Base-by-base conservation (phyloP, 371 early-diverging fungal species). In the Nosema muscidifuracis region DNA sequence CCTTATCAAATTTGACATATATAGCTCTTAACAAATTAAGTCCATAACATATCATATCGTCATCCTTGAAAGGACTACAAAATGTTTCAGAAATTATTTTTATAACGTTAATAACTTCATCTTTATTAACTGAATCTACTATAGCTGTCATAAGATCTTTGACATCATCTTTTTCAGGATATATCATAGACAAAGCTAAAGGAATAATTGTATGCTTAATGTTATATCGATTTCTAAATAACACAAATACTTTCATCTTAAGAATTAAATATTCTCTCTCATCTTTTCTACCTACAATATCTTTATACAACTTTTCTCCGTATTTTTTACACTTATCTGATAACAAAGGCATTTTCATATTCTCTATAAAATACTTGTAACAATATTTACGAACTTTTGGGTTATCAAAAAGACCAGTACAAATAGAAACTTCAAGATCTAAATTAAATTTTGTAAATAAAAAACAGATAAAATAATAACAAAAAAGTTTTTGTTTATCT, bases 41-140 rank as follows among this genome's bases (percentile, higher is more conserved):
- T 31, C 80, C 80, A 60, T 80, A 80, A 20, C 69, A 75, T 44
- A 80, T 71, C 33, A 73, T 62, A 22, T 80, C 80, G 50, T 80
- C 80, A 28, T 80, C 80, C 42, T 71, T 73, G 68, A 63, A 67
- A 61, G 74, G 74, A 56, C 58, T 58, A 67, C 80, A 80, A 58
- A 80, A 77, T 33, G 57, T 67, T 18, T 76, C 65, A 10, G 55
- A 53, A 7, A 78, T 70, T 30, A 70, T 31, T 16, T 74, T 71
- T 43, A 67, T 42, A 33, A 18, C 62, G 6, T 64, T 65, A 30
- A 80, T 50, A 40, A 73, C 73, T 28, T 71, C 67, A 31, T 68
- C 43, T 33, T 67, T 56, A 22, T 13, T 51, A 71, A 69, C 57
- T 66, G 34, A 58, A 38, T 71, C 78, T 66, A 74, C 67, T 67